A percentile compares a stretch with the other conserved stretches of the same genome.
phyloP scores from a whole-genome alignment of 2,329 filamentous ascomycete species.

The Cytospora paraplurivora region DNA sequence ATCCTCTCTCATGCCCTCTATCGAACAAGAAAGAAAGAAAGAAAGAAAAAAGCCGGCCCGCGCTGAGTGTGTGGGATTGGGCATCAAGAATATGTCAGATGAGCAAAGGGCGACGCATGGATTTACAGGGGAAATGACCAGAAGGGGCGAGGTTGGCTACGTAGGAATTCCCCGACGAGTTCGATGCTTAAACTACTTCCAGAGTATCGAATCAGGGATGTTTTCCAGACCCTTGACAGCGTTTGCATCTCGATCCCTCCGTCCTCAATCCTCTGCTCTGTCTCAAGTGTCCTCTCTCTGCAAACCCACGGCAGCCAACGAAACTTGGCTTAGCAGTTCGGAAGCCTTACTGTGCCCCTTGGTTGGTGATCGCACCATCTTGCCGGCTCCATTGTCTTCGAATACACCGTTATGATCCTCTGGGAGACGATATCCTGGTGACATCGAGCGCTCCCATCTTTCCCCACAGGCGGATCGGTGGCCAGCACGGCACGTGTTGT shows the following conservation, averaged over 20 bases:
- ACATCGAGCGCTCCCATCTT: background rate
- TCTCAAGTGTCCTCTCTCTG: background rate
- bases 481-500: too few relatives aligned
- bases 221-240: background rate
- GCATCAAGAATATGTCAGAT: slow-evolving; percentile 18
- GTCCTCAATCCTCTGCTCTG: background rate
- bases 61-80: slow-evolving; percentile 4
- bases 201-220: background rate
- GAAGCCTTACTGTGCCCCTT: background rate
- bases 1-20: background rate
- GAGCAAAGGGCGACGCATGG: slow-evolving; percentile 6
- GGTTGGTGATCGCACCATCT: background rate
- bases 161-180: background rate
- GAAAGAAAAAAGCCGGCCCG: background rate
- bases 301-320: background rate
- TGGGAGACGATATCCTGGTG: background rate
- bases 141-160: background rate
- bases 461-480: too few relatives aligned
- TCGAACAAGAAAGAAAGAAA: too few relatives aligned
- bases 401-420: background rate
- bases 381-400: background rate
- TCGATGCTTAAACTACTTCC: background rate
- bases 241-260: background rate
- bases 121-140: slow-evolving; percentile 9
- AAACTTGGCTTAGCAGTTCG: background rate